These are phyloP conservation scores for Saccharomyces uvarum DNA, from an alignment of 1,139 yeast species.

Conservation along the genomic window DNA sequence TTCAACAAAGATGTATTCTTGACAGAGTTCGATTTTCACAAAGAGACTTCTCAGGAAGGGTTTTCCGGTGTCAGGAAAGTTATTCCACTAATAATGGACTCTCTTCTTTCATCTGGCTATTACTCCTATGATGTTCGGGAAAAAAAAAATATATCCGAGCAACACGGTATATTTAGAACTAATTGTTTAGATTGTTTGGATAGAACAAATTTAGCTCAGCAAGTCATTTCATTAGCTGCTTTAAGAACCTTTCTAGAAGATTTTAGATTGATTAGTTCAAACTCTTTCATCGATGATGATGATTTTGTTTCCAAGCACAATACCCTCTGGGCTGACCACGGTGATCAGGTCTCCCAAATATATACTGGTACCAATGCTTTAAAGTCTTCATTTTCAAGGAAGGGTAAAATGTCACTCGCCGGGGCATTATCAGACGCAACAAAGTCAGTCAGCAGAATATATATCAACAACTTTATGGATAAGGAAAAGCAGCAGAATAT, in stretches of 20 bases:
- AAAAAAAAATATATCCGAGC: constrained; percentile 54
- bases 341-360: constrained; percentile 92
- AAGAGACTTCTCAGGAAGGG: constrained; percentile 82
- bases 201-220: constrained; percentile 88
- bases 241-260: constrained; percentile 59
- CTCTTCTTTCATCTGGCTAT: constrained; percentile 73
- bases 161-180: constrained; percentile 83
- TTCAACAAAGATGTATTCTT: constrained; percentile 46
- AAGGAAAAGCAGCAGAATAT: constrained; percentile 81
- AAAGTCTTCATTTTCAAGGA: constrained; percentile 86
- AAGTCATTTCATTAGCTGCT: constrained; percentile 66
- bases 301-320: constrained; percentile 65
- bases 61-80: constrained; percentile 76
- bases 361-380: constrained; percentile 97
- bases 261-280: constrained; percentile 31
- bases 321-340: constrained; percentile 94
- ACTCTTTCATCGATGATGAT: constrained; percentile 27
- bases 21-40: constrained; percentile 90
- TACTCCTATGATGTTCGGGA: constrained; percentile 53
- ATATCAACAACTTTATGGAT: constrained; percentile 91
- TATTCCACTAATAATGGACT: constrained; percentile 53
- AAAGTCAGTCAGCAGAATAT: constrained; percentile 88
- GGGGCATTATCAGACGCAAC: constrained; percentile 96
- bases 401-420: constrained; percentile 92
- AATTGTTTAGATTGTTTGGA: constrained; percentile 95